These are phyloP conservation scores for Turnera subulata DNA, from an alignment of 345 rosid genomes.

Conservation along the genomic window DNA sequence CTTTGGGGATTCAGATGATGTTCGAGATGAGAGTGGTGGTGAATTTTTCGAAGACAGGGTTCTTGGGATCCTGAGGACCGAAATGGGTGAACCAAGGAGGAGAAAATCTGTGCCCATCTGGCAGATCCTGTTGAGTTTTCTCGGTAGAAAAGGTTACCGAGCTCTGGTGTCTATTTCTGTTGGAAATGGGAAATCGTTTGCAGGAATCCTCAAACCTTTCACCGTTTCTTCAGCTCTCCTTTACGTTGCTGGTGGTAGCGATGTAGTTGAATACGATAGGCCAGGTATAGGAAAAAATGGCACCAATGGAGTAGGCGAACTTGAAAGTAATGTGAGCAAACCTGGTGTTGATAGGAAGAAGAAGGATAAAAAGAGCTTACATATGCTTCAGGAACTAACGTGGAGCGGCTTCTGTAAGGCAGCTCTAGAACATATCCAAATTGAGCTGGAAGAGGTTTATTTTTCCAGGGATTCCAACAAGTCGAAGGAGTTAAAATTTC, in stretches of 20 bases:
- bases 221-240: slow-evolving; percentile 61
- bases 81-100: slow-evolving; percentile 39
- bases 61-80: slow-evolving; percentile 48
- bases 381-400: slow-evolving; percentile 38
- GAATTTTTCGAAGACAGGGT: slow-evolving; percentile 60
- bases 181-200: slow-evolving; percentile 32
- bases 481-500: slow-evolving; percentile 75
- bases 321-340: slow-evolving; percentile 11
- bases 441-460: slow-evolving; percentile 59
- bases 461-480: slow-evolving; percentile 41
- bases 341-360: slow-evolving; percentile 31
- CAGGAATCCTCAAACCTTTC: slow-evolving; percentile 77
- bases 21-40: slow-evolving; percentile 23
- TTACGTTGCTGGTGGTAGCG: slow-evolving; percentile 24
- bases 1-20: slow-evolving; percentile 25
- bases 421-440: slow-evolving; percentile 38
- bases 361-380: slow-evolving; percentile 30
- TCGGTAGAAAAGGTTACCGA: slow-evolving; percentile 59
- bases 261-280: no score
- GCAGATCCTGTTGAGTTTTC: slow-evolving; percentile 72
- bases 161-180: slow-evolving; percentile 55
- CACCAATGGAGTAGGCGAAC: slow-evolving; percentile 4
- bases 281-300: no score
- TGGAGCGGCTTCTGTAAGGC: slow-evolving; percentile 60
- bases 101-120: slow-evolving; percentile 54